Conservation (phyloP, 768 basidiomycete genomes). For the Termitomyces sp. region DNA sequence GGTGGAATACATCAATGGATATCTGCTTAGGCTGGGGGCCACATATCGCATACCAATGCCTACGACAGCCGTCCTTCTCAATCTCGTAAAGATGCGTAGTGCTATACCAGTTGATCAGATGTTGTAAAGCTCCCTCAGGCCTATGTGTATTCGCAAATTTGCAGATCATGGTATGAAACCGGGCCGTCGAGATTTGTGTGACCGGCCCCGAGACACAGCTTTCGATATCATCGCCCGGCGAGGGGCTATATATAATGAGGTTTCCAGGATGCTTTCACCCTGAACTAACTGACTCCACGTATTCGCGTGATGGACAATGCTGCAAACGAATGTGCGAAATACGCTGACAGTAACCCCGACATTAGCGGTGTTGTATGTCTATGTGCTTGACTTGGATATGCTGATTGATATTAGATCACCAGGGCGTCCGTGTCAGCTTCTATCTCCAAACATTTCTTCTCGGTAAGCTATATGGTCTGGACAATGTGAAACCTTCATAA, state of each 20-base stretch:
- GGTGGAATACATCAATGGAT: slow-evolving; percentile 81
- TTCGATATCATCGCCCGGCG: background rate
- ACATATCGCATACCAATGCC: slow-evolving; percentile 57
- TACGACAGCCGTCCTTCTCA: slow-evolving; percentile 48
- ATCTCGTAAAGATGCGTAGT: slow-evolving; percentile 58
- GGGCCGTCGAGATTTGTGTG: background rate
- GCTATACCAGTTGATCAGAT: slow-evolving; percentile 54
- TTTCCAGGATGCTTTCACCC: background rate
- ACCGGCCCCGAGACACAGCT: background rate
- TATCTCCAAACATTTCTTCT: slow-evolving; percentile 26
- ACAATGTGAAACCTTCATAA: background rate
- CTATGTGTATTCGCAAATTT: background rate
- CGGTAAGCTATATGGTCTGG: slow-evolving; percentile 15
- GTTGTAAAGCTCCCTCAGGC: slow-evolving; percentile 16
- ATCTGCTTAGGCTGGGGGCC: slow-evolving; percentile 62
- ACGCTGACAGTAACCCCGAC: slow-evolving; percentile 28
- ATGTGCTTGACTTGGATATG: background rate
- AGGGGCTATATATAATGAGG: no score
- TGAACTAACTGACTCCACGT: no score
- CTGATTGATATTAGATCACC: background rate
- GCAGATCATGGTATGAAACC: no score
- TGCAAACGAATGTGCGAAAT: slow-evolving; percentile 10
- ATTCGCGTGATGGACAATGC: slow-evolving; percentile 7
- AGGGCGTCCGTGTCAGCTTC: slow-evolving; percentile 35
- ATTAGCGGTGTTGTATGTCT: slow-evolving; percentile 30